These are phyloP conservation scores for Paramecium caudatum DNA, from an alignment of 73 alveolate genomes.

Conservation along the genomic window DNA sequence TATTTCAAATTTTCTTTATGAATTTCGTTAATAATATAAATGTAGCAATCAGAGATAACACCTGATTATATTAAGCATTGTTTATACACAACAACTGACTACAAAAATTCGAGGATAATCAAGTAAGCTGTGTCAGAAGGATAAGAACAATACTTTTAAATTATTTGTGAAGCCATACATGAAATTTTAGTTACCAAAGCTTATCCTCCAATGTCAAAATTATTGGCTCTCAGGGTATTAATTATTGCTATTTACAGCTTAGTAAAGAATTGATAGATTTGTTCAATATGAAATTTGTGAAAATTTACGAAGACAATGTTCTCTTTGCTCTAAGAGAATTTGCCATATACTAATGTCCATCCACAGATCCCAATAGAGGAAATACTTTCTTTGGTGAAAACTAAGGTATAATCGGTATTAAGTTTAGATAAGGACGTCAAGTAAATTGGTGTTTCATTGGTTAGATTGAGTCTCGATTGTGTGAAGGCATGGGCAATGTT, in stretches of 20 bases:
- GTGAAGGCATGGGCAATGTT: conserved; percentile 5
- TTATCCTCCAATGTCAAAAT: conserved; percentile 6
- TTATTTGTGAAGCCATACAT: not conserved
- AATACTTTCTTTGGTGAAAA: not conserved
- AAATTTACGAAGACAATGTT: not conserved
- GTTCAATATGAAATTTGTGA: not conserved
- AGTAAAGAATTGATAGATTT: conserved; percentile 1
- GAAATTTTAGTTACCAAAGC: not conserved
- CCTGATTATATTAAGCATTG: conserved; percentile 19
- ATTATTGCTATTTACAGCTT: not conserved
- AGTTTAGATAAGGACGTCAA: not conserved
- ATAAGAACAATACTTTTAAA: not conserved
- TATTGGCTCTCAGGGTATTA: conserved; percentile 39
- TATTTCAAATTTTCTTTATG: no score
- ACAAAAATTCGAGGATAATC: not conserved
- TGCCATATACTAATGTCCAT: not conserved
- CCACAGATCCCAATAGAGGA: not conserved
- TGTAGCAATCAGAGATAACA: not conserved
- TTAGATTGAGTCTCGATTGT: not conserved
- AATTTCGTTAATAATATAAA: no score
- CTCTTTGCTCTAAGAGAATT: not conserved
- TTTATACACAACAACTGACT: not conserved
- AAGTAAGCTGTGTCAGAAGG: not conserved
- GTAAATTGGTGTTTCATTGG: not conserved
- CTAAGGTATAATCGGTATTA: not conserved